phyloP scores from a whole-genome alignment of 1,139 yeast species.

The Hansenula anomala region DNA sequence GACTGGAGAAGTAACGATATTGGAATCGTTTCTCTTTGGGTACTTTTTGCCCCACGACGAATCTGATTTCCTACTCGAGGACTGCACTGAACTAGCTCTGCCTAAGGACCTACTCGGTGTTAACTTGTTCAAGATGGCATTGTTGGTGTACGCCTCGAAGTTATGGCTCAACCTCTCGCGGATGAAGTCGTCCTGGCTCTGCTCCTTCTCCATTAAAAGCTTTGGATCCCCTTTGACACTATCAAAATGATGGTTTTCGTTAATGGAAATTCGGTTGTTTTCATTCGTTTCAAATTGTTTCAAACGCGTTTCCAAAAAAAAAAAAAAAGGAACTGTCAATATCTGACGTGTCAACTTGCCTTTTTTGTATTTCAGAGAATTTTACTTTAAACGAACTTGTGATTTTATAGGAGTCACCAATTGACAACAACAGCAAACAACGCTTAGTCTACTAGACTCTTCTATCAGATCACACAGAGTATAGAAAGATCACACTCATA shows the following conservation, averaged over 20 bases:
- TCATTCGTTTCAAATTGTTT: neutral
- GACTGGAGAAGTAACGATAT: slow-evolving; percentile 18
- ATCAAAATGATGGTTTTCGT: no score
- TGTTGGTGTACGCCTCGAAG: neutral
- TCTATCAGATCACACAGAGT: no score
- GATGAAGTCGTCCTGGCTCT: neutral
- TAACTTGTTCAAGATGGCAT: slow-evolving; percentile 1
- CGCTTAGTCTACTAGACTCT: no score
- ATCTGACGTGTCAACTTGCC: neutral
- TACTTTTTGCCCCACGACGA: neutral
- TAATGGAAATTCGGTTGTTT: no score
- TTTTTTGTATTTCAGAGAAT: neutral
- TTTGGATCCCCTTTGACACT: no score
- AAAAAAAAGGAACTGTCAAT: no score
- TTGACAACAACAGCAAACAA: no score
- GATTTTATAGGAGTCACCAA: no score
- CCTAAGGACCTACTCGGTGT: slow-evolving; percentile 11
- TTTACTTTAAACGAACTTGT: neutral
- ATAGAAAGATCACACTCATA: no score
- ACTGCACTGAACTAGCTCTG: neutral
- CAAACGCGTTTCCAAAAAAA: neutral
- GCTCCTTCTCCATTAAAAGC: no score
- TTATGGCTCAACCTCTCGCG: neutral
- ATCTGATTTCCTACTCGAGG: neutral
- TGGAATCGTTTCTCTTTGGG: slow-evolving; percentile 13